Percentiles rank a stretch among this genome's conserved stretches.
Evolutionary conservation across 1,139 yeast genomes (phyloP).

Genomic region (Debaryomyces sp.): DNA sequence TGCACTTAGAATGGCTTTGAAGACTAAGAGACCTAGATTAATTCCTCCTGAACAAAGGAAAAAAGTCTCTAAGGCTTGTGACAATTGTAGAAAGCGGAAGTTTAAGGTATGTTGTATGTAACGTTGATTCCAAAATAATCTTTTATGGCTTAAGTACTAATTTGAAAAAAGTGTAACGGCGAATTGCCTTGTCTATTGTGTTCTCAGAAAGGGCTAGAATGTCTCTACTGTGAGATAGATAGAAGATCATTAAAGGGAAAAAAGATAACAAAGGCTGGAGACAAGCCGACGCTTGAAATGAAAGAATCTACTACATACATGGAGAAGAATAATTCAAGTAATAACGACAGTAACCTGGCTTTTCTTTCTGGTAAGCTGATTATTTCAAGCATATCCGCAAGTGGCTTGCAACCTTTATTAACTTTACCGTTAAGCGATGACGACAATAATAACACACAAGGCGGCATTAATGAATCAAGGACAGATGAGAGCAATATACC

Average conservation of each 20-base stretch:
- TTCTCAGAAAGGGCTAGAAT: constrained; percentile 24
- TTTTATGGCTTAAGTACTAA: not conserved
- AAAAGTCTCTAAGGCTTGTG: constrained; percentile 44
- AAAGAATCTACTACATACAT: constrained; percentile 22
- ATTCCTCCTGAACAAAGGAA: constrained; percentile 28
- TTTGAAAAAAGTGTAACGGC: constrained; percentile 25
- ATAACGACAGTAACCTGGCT: constrained; percentile 19
- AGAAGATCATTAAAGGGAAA: constrained; percentile 32
- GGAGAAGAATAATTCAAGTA: constrained; percentile 26
- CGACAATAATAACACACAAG: not conserved
- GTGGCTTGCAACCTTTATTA: constrained; percentile 28
- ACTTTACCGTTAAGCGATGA: constrained; percentile 23
- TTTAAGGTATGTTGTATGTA: constrained; percentile 26
- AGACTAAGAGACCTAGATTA: constrained; percentile 17
- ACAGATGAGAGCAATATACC: not conserved
- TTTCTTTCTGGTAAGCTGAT: constrained; percentile 10
- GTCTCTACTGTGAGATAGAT: constrained; percentile 30
- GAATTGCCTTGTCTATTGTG: constrained; percentile 31
- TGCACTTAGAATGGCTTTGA: not conserved
- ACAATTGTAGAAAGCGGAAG: constrained; percentile 40
- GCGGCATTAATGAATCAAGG: no score
- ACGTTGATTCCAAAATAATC: constrained; percentile 6
- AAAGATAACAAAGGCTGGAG: constrained; percentile 18
- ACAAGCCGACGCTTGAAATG: not conserved
- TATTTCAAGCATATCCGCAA: constrained; percentile 17